Base-by-base conservation (phyloP, 352 stramenopile species). In the Aphanomyces cochlioides region DNA sequence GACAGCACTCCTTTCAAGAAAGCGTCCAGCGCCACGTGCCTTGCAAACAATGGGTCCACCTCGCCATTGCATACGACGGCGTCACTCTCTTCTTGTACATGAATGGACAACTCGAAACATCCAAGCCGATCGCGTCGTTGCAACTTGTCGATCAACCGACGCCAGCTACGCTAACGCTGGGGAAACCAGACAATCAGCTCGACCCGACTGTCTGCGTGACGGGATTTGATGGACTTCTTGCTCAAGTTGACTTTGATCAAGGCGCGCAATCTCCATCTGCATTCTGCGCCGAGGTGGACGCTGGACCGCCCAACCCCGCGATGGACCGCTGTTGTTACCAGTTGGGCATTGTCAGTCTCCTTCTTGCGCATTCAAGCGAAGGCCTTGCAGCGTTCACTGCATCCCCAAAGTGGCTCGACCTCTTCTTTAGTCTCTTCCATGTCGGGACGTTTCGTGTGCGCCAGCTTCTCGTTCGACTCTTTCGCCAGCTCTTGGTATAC, bases 71-170 rank as follows among this genome's bases (percentile, higher is more conserved):
- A 8, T 70, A 87, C 54, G 93, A 98, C 78, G 77, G 79, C 3
- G 74, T 77, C 5, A 97, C 97, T 66, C 60, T 98, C 6, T 83
- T 89, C 3, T 67, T 98, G 6, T 98, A 96, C 70, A 65, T 98
- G 10, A 97, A 98, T 48, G 93, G 92, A 2, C 65, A 88, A 21
- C 75, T 97, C 0, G 93, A 98, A 64, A 81, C 73, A 13, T 89
- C 98, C 69, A 84, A 84, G 13, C 85, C 78, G 5, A 76, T 92
- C n/a, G 58, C 78, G 1, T 69, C 75, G 0, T 66, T 79, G 41
- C 77, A 78, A 12, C 65, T 3, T 57, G 53, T 70, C 17, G 54
- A 40, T 10, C 17, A 19, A n/a, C 28, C 54, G 34, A 61, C 34
- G 10, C 34, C 47, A 67, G 69, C 39, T 5, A 74, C 17, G 36